Base-by-base conservation (phyloP, 192 early-diverging fungal species). In the Coemansia sp. region DNA sequence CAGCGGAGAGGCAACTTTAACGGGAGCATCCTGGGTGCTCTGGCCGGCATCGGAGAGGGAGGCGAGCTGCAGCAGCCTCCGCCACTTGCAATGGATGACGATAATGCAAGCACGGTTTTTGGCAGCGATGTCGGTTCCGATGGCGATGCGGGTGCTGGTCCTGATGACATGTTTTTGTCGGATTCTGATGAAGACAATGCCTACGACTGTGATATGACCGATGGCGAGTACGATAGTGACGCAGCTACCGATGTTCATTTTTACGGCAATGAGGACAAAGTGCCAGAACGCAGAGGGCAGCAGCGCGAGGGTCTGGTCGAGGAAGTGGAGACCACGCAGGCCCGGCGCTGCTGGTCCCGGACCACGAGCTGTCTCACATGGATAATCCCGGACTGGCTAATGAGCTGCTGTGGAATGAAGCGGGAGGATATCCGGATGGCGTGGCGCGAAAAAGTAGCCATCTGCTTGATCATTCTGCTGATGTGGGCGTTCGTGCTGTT, bases 351-450 rank as follows among this genome's bases (percentile, higher is more conserved):
- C 57, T 74, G 72, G 72, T 56, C 63, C 35, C 60, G 57, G 12
- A 74, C 65, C 0, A 64, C 72, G 6, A 51, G 46, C 15, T 41
- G 35, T 12, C 57, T 74, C 59, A 74, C 72, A 6, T 68, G 55
- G 53, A 19, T 60, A 31, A 55, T 68, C 15, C 72, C 72, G 18
- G 55, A 67, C 58, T 68, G 60, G 61, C 40, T 67, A n/a, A 67
- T 74, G 39, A 40, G 42, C 9, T 74, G 65, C 65, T 68, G 64
- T 43, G 72, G 70, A 9, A 89, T 94, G 89, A 89, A 85, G 66
- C 86, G 92, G 35, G 82, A 89, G 50, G 92, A 97, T 70, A 83
- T 97, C 33, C 90, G 84, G 45, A 94, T 94, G 92, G 94, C 94
- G 11, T 97, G 91, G 92, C 80, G 94, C 44, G 94, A 97, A 74